Evolutionary conservation across 345 rosid genomes (phyloP), one percentile per base, ranked within the genome.

Genomic region (Eucalyptus curtisii): DNA sequence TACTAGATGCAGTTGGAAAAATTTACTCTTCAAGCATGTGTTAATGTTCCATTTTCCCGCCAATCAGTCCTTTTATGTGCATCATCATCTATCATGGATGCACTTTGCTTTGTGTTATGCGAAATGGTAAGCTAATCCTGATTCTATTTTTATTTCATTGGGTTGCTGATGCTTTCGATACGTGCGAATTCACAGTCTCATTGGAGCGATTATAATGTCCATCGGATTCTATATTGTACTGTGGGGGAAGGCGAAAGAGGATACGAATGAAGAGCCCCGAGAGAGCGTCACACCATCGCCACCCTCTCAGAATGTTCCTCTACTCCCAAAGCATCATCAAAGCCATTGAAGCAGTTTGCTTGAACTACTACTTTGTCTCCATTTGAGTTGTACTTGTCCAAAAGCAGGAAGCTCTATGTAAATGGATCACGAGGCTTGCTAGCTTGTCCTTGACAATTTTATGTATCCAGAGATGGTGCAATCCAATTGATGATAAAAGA

Each of bases 241-340:
- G 93, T 96, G 97, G 99, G 98, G 99, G 15, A 96, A 97, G 91
- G 90, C 93, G 10, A 96, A 95, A 87, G 97, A 96, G 89, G 96
- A 92, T 45, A 88, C 92, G 85, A 90, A 48, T 49, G 96, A 94
- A 86, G 98, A 92, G n/a, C 87, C 13, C 59, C 90, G 49, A 14
- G 88, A 42, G 87, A 71, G 82, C 27, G 14, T 4, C 14, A 3
- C 45, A 7, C 45, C 42, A n/a, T 88, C 88, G 14, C 49, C 92
- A 20, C 27, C 82, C 13, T 71, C 82, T 52, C 90, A 93, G 85
- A 93, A 92, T 86, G 92, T 88, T 37, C 98, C 98, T 89, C 91
- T 96, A 24, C 91, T 96, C 91, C 27, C 92, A 88, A 90, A 94
- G 90, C 90, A 88, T 79, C 90, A 95, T 79, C 90, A 95, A 94